Evolutionary conservation across 225 moss, liverwort and hornwort genomes (phyloP).

Genomic region (Climacium dendroides): DNA sequence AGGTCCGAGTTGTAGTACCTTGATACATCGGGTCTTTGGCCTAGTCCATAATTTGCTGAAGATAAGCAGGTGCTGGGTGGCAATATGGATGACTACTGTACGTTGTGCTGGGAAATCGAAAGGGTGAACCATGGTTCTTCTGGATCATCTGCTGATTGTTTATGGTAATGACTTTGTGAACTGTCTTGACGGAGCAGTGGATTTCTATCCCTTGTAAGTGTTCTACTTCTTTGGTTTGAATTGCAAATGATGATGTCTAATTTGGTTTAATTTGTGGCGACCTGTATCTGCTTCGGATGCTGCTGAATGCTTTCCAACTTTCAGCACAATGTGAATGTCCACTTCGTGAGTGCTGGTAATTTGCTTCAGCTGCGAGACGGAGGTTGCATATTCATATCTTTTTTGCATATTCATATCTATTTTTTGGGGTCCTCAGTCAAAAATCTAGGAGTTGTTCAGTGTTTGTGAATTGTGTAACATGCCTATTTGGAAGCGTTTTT

Average conservation of each 20-base stretch:
- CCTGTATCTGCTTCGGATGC: not conserved
- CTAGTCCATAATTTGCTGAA: not conserved
- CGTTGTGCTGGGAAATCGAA: not conserved
- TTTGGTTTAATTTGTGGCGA: not conserved
- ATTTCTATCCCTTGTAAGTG: not conserved
- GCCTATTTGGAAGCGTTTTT: not conserved
- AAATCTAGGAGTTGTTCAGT: not conserved
- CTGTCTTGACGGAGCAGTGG: not conserved
- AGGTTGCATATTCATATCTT: not conserved
- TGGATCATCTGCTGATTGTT: not conserved
- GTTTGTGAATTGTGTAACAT: not conserved
- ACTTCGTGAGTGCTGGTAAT: not conserved
- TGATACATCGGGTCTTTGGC: not conserved
- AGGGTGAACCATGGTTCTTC: not conserved
- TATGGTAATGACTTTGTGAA: not conserved
- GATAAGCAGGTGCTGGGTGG: not conserved
- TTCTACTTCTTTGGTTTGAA: not conserved
- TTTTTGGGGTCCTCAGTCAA: not conserved
- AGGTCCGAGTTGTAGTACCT: constrained; percentile 15
- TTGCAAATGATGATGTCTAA: not conserved
- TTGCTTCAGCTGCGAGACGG: not conserved
- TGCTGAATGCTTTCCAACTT: not conserved
- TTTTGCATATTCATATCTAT: too few relatives aligned
- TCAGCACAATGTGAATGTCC: not conserved
- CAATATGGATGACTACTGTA: not conserved